phyloP scores from a whole-genome alignment of 306 rosid genomes.

The Begonia masoniana region DNA sequence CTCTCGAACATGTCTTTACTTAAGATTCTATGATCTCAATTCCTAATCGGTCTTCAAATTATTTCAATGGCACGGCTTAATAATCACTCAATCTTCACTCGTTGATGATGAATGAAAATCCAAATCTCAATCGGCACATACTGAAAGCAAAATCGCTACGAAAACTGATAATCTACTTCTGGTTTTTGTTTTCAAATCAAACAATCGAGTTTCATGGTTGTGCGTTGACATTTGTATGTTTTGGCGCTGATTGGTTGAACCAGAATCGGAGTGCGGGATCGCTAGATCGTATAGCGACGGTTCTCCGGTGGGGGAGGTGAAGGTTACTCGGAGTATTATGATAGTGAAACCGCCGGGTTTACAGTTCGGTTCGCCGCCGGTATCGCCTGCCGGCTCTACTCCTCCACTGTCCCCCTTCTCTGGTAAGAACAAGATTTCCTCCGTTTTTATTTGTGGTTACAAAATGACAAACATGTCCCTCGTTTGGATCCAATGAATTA shows the following conservation, averaged over 20 bases:
- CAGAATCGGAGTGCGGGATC: conserved; percentile 42
- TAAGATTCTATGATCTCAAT: neutral
- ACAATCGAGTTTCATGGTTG: neutral
- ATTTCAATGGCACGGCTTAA: conserved; percentile 33
- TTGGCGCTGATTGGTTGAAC: neutral
- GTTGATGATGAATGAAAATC: too few species aligned
- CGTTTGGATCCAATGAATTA: neutral
- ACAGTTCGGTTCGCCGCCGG: conserved; percentile 59
- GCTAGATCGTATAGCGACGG: conserved; percentile 43
- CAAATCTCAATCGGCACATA: too few species aligned
- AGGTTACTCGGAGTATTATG: conserved; percentile 79
- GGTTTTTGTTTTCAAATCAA: conserved; percentile 1
- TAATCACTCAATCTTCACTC: neutral
- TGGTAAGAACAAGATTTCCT: conserved; percentile 27
- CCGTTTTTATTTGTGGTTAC: too few species aligned
- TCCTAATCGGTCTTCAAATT: conserved; percentile 25
- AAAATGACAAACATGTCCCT: conserved; percentile 1
- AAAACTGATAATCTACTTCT: too few species aligned
- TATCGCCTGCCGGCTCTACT: conserved; percentile 68
- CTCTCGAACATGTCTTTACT: neutral
- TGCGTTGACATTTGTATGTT: neutral
- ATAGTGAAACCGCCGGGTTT: conserved; percentile 65
- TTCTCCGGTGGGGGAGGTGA: conserved; percentile 28
- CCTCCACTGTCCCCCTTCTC: conserved; percentile 86
- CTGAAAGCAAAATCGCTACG: too few species aligned